Evolutionary conservation across 164 flowering plant genomes (phyloP).

Genomic region (Piper longum): DNA sequence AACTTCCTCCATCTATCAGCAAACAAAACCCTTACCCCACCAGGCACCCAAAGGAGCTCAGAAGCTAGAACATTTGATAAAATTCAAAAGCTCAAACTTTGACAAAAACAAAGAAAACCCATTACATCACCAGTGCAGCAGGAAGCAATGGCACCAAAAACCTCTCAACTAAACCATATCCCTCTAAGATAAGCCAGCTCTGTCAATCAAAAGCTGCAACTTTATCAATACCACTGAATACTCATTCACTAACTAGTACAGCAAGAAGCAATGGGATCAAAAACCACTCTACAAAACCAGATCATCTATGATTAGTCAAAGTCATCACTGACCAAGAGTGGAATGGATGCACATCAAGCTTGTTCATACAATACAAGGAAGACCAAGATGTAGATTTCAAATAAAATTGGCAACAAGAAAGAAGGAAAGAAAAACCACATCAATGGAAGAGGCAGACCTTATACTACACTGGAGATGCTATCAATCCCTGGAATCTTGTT

Average conservation of each 20-base stretch:
- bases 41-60: constrained; percentile 4
- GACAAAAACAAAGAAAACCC: constrained; percentile 14
- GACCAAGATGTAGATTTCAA: constrained; percentile 10
- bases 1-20: constrained; percentile 62
- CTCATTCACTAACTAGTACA: too few relatives aligned
- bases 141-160: neutral
- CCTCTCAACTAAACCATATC: neutral
- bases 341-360: constrained; percentile 8
- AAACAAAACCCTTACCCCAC: constrained; percentile 3
- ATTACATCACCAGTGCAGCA: constrained; percentile 5
- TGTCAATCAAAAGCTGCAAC: too few relatives aligned
- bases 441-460: constrained; percentile 18
- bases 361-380: constrained; percentile 5
- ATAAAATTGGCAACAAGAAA: neutral
- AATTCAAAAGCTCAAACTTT: constrained; percentile 6
- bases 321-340: neutral
- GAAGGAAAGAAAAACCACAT: constrained; percentile 4
- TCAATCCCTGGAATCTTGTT: constrained; percentile 38
- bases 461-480: constrained; percentile 5
- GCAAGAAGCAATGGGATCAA: too few relatives aligned
- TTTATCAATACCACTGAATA: too few relatives aligned
- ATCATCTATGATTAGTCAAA: too few relatives aligned
- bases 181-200: too few relatives aligned
- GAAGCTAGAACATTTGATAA: constrained; percentile 10
- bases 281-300: too few relatives aligned